A percentile compares a stretch with the other conserved stretches of the same genome.
Evolutionary conservation across 1,139 yeast species (phyloP).

Genomic region (Suhomyces bokatorum): DNA sequence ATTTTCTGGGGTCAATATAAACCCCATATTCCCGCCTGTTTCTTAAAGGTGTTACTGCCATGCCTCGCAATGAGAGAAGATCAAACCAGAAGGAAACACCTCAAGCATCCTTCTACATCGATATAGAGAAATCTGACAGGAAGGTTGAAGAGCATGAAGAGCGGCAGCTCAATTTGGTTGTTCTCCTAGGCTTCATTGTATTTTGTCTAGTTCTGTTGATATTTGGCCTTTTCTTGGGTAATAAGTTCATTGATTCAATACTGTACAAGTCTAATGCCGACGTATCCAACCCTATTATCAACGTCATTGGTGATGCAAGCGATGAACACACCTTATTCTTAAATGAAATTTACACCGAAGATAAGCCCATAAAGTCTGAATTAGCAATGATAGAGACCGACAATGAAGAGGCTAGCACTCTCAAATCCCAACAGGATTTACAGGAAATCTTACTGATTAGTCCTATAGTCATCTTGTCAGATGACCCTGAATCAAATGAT

Average conservation of each 20-base stretch:
- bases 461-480: constrained; percentile 27
- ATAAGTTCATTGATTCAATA: too few relatives aligned
- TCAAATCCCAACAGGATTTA: constrained; percentile 23
- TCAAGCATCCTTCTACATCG: constrained; percentile 19
- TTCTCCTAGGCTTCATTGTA: neutral
- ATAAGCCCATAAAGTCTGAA: constrained; percentile 1
- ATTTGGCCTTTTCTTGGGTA: too few relatives aligned
- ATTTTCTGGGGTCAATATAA: constrained; percentile 10
- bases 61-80: constrained; percentile 14
- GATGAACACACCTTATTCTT: constrained; percentile 10
- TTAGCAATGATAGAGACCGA: constrained; percentile 1
- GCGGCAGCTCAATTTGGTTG: neutral
- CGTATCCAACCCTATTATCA: constrained; percentile 10
- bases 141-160: neutral
- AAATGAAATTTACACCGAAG: constrained; percentile 5
- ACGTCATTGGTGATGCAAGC: constrained; percentile 8
- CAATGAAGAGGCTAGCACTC: constrained; percentile 5
- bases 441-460: constrained; percentile 33
- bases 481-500: constrained; percentile 18
- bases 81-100: constrained; percentile 10
- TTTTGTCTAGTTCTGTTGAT: too few relatives aligned
- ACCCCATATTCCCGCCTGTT: neutral
- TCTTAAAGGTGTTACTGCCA: neutral
- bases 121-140: constrained; percentile 17
- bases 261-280: constrained; percentile 1